Conservation (phyloP, 768 basidiomycete species). For the Coprinopsis marcescibilis region DNA sequence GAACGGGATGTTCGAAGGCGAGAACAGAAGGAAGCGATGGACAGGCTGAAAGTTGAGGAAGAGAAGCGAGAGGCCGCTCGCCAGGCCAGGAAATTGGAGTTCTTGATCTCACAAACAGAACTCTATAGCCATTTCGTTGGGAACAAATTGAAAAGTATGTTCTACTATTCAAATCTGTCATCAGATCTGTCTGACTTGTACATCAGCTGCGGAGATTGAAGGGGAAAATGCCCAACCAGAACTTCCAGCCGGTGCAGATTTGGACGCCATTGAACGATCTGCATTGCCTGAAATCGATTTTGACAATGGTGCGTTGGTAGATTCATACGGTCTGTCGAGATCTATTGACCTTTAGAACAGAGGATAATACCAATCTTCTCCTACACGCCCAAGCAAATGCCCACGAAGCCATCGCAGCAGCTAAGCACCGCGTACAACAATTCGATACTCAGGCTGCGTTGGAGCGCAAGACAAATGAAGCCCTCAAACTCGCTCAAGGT, state of each 20-base stretch:
- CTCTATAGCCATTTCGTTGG: conserved; percentile 99
- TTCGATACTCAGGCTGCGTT: conserved; percentile 84
- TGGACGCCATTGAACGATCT: conserved; percentile 47
- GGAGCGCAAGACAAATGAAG: conserved; percentile 78
- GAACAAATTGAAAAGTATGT: conserved; percentile 86
- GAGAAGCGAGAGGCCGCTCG: conserved; percentile 91
- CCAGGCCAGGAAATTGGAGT: conserved; percentile 94
- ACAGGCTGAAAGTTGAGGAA: conserved; percentile 83
- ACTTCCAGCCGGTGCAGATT: conserved; percentile 51
- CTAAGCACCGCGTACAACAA: conserved; percentile 70
- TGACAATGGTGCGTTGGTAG: conserved; percentile 65
- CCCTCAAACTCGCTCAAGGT: conserved; percentile 59
- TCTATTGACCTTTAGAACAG: conserved; percentile 33
- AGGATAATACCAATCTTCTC: conserved; percentile 82
- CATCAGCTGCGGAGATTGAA: conserved; percentile 69
- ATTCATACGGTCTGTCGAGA: background rate
- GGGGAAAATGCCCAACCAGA: conserved; percentile 40
- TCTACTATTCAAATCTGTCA: conserved; percentile 8
- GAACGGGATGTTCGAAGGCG: conserved; percentile 89
- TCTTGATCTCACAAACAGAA: conserved; percentile 97
- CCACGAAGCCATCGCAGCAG: conserved; percentile 78
- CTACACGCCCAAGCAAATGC: conserved; percentile 85
- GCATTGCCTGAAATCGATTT: conserved; percentile 77
- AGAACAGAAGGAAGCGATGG: conserved; percentile 90
- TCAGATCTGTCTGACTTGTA: conserved; percentile 10